Evolutionary conservation across 2,329 filamentous ascomycete species (phyloP), one percentile per base, ranked within the genome.

Genomic region (Ceratocystis harringtonii): DNA sequence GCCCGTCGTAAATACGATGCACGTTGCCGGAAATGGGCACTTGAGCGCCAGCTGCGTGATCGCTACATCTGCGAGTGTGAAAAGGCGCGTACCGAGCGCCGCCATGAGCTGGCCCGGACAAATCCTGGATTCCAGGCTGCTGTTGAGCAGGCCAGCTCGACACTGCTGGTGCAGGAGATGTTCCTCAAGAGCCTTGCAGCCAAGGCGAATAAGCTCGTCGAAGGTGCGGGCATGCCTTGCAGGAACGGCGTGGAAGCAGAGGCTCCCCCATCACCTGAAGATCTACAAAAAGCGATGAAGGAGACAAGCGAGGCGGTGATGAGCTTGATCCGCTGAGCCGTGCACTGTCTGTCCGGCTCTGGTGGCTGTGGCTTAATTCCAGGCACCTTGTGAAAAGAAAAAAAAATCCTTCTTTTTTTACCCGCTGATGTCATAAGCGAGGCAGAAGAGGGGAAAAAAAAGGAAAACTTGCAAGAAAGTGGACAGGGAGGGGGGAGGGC

Each of bases 221-320:
- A 44, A 8, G 63, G 63, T n/a, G 55, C 63, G 5, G 63, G 43
- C 41, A 19, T 45, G 5, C 63, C 50, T 50, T 55, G 63, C 25
- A 65, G 48, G 61, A 17, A 50, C 17, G n/a, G 41, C 10, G 36
- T 43, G 41, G 58, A 36, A 32, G 48, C n/a, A 25, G 48, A n/a
- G 17, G n/a, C n/a, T 2, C 12, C n/a, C 25, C 43, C 22, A 30
- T 48, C 45, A 41, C 43, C 45, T 3, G 43, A 62, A 25, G 61
- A 62, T 36, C 55, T 58, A n/a, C 45, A 61, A 12, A 67, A 57
- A 36, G 41, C 61, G 15, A 61, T 62, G 32, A 61, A 57, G 57
- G 65, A 67, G 44, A 63, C 62, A 30, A 61, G 62, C 17, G 65
- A 67, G 62, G 65, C 65, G 52, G 52, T 67, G 25, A 62, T 67